Percentiles rank a stretch among this genome's conserved stretches.
These are phyloP conservation scores for Heritiera littoralis DNA, from an alignment of 345 rosid genomes.

Conservation along the genomic window DNA sequence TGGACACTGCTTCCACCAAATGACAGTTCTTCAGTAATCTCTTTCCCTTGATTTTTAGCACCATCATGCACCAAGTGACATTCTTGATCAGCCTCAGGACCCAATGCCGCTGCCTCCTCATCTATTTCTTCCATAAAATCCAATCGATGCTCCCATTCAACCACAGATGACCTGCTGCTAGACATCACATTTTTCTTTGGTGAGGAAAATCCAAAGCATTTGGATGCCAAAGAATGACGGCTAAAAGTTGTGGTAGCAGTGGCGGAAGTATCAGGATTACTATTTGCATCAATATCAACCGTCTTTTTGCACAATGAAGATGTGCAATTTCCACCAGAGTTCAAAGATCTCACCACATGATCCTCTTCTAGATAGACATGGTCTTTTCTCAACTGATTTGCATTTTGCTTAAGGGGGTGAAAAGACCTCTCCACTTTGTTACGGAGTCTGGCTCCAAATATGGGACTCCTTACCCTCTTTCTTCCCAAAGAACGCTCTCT, in stretches of 20 bases:
- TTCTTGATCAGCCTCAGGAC: slow-evolving; percentile 45
- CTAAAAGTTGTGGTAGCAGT: slow-evolving; percentile 21
- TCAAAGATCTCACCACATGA: slow-evolving; percentile 31
- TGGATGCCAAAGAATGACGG: slow-evolving; percentile 29
- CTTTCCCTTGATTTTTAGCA: slow-evolving; percentile 37
- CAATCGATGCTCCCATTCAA: slow-evolving; percentile 37
- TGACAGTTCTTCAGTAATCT: slow-evolving; percentile 32
- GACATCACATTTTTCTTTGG: slow-evolving; percentile 39
- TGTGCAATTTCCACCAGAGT: slow-evolving; percentile 31
- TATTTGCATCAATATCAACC: slow-evolving; percentile 25
- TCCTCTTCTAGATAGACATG: slow-evolving; percentile 28
- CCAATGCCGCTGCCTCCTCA: slow-evolving; percentile 40
- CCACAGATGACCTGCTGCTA: slow-evolving; percentile 34
- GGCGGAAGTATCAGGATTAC: slow-evolving; percentile 30
- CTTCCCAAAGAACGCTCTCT: slow-evolving; percentile 42
- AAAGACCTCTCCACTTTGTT: slow-evolving; percentile 28
- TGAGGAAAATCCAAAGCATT: slow-evolving; percentile 37
- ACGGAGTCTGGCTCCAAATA: slow-evolving; percentile 28
- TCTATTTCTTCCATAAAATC: slow-evolving; percentile 37
- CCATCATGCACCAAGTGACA: slow-evolving; percentile 37
- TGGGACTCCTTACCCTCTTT: slow-evolving; percentile 40
- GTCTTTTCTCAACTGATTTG: slow-evolving; percentile 29
- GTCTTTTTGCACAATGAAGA: slow-evolving; percentile 41
- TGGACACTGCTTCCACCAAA: slow-evolving; percentile 26
- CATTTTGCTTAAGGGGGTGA: slow-evolving; percentile 32